These are phyloP conservation scores for Entamoeba invadens DNA, from an alignment of 208 protist genomes.

Conservation along the genomic window DNA sequence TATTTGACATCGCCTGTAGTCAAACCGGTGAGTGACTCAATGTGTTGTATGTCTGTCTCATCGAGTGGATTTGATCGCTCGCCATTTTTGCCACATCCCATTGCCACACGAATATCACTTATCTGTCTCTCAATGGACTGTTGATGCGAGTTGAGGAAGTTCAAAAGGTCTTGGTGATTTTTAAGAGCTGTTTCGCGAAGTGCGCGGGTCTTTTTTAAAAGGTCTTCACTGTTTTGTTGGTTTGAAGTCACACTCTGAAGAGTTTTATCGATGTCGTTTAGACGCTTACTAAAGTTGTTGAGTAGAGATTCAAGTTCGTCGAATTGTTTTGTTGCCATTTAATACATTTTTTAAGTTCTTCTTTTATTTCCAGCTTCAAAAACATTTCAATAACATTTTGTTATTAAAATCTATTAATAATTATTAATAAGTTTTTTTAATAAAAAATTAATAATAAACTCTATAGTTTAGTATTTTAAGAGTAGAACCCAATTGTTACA, in stretches of 20 bases:
- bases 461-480: too few species aligned
- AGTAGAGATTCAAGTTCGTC: background rate
- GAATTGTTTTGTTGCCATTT: too few species aligned
- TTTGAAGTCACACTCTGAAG: background rate
- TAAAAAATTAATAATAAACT: too few species aligned
- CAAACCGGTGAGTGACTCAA: background rate
- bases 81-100: background rate
- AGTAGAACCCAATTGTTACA: too few species aligned
- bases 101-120: background rate
- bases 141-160: background rate
- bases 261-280: background rate
- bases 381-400: too few species aligned
- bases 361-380: too few species aligned
- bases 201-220: background rate
- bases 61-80: background rate
- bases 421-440: too few species aligned
- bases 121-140: background rate
- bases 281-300: background rate
- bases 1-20: background rate
- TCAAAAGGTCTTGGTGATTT: background rate
- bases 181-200: background rate
- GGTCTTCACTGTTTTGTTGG: background rate
- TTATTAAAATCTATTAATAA: too few species aligned
- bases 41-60: background rate
- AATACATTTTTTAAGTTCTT: too few species aligned